A percentile compares a stretch with the other conserved stretches of the same genome.
phyloP scores from a whole-genome alignment of 768 basidiomycete species.

The Amanita exitialis region DNA sequence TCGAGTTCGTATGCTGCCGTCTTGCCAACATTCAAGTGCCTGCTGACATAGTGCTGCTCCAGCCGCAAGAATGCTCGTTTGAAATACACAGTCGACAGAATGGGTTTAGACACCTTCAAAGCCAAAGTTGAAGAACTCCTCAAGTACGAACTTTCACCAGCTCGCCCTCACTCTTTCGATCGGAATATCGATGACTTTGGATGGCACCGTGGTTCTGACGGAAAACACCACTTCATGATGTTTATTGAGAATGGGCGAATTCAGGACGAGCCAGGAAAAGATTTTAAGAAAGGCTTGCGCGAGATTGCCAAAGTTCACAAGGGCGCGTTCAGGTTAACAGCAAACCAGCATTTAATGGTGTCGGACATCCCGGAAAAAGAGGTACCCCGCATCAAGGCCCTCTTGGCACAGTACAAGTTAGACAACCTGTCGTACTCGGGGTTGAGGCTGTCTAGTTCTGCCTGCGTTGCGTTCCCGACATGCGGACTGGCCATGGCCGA shows the following conservation, averaged over 20 bases:
- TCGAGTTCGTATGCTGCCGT: conserved; percentile 50
- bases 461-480: conserved; percentile 97
- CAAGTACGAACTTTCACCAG: conserved; percentile 66
- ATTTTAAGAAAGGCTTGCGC: conserved; percentile 87
- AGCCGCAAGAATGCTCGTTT: conserved; percentile 81
- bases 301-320: conserved; percentile 94
- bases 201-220: conserved; percentile 83
- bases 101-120: conserved; percentile 84
- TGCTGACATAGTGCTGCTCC: conserved; percentile 1
- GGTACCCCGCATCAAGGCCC: conserved; percentile 62
- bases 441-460: conserved; percentile 80
- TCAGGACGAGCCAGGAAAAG: conserved; percentile 83
- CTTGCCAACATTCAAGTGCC: not conserved
- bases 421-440: conserved; percentile 78
- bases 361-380: conserved; percentile 74
- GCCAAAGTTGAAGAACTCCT: conserved; percentile 84
- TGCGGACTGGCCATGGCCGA: conserved; percentile 56
- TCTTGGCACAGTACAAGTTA: conserved; percentile 79
- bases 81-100: conserved; percentile 95
- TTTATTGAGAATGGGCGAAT: conserved; percentile 98
- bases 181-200: conserved; percentile 92
- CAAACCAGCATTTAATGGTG: conserved; percentile 90
- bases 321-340: conserved; percentile 86
- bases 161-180: conserved; percentile 73
- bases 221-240: conserved; percentile 82